phyloP scores from a whole-genome alignment of 768 basidiomycete genomes.

The Phaeotremella skinneri region DNA sequence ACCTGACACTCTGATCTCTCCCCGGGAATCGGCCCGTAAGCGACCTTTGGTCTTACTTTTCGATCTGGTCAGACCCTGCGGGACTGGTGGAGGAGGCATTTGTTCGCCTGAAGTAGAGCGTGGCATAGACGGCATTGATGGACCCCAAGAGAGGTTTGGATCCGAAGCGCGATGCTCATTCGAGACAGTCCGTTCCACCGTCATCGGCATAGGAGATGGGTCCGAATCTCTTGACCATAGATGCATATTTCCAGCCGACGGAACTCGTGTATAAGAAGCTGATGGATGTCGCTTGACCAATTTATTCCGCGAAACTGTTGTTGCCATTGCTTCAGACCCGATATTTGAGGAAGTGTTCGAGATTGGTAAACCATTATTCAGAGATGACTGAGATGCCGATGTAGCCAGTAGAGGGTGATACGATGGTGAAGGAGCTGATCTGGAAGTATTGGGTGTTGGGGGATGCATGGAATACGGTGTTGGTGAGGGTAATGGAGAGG shows the following conservation, averaged over 20 bases:
- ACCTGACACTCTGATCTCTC: conserved; percentile 18
- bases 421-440: conserved; percentile 4
- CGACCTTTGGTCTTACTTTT: conserved; percentile 25
- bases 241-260: conserved; percentile 2
- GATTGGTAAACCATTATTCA: background rate
- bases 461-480: conserved; percentile 10
- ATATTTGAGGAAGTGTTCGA: conserved; percentile 3
- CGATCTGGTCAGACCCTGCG: conserved; percentile 11
- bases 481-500: background rate
- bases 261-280: conserved; percentile 23
- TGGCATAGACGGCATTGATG: conserved; percentile 11
- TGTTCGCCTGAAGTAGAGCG: conserved; percentile 36
- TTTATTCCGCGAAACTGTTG: conserved; percentile 19
- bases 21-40: background rate
- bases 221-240: background rate
- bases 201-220: conserved; percentile 6
- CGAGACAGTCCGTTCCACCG: background rate
- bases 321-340: conserved; percentile 18
- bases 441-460: background rate
- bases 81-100: conserved; percentile 43
- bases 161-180: conserved; percentile 17
- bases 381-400: conserved; percentile 9
- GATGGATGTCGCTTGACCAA: conserved; percentile 37
- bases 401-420: conserved; percentile 12
- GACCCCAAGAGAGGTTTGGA: conserved; percentile 11